These are phyloP conservation scores for Gremmenia infestans DNA, from an alignment of 2,329 filamentous ascomycete genomes.

Conservation along the genomic window DNA sequence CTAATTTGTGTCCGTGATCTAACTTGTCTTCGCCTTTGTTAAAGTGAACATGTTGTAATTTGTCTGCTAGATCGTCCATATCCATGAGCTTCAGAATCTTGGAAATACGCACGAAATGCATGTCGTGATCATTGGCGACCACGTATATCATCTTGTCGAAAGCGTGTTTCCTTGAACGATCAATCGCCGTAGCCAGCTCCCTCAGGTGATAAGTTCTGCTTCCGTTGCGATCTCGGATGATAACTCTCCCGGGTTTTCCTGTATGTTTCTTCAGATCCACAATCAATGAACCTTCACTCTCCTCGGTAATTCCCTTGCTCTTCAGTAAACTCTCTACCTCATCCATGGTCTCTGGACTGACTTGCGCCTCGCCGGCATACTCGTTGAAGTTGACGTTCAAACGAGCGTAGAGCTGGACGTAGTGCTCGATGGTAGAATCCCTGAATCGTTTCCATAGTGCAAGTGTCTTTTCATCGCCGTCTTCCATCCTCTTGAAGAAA, in stretches of 20 bases:
- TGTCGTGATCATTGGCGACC: slow-evolving; percentile 35
- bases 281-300: slow-evolving; percentile 60
- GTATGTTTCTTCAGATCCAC: slow-evolving; percentile 66
- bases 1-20: slow-evolving; percentile 4
- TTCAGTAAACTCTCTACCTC: slow-evolving; percentile 54
- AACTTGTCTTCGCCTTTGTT: slow-evolving; percentile 2
- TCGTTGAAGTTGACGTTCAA: slow-evolving; percentile 62
- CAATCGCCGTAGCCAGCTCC: slow-evolving; percentile 61
- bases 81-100: slow-evolving; percentile 31
- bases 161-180: slow-evolving; percentile 56
- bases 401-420: slow-evolving; percentile 58
- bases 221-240: slow-evolving; percentile 63
- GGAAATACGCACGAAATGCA: slow-evolving; percentile 38
- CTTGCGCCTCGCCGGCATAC: slow-evolving; percentile 65
- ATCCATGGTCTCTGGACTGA: slow-evolving; percentile 52
- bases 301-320: slow-evolving; percentile 56
- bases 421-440: slow-evolving; percentile 58
- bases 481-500: slow-evolving; percentile 65
- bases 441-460: slow-evolving; percentile 60
- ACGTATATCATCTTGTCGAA: slow-evolving; percentile 68
- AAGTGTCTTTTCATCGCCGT: slow-evolving; percentile 53
- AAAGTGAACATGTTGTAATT: slow-evolving; percentile 12
- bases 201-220: slow-evolving; percentile 65
- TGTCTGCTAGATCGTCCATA: slow-evolving; percentile 7
- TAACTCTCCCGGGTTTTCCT: slow-evolving; percentile 60